A percentile compares a stretch with the other conserved stretches of the same genome.
Evolutionary conservation across 2,329 filamentous ascomycete species (phyloP).

Genomic region (Metarhizium robertsii): DNA sequence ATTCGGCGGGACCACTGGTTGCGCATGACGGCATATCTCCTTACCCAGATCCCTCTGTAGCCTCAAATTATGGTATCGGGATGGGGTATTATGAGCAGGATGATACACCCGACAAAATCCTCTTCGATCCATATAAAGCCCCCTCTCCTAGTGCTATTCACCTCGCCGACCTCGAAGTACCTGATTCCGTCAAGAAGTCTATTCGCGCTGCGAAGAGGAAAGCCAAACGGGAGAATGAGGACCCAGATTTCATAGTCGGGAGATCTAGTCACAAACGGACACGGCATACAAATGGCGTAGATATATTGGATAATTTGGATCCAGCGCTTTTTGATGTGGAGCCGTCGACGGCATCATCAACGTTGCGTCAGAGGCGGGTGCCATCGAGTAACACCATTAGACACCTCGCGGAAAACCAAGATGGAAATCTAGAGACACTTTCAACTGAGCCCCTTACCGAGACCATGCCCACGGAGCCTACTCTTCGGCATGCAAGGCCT

Average conservation of each 20-base stretch:
- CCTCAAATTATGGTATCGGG: slow-evolving; percentile 41
- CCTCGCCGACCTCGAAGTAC: slow-evolving; percentile 35
- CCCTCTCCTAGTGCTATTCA: slow-evolving; percentile 36
- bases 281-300: slow-evolving; percentile 17
- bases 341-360: background rate
- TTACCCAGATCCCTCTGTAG: slow-evolving; percentile 41
- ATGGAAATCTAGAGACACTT: slow-evolving; percentile 9
- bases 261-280: slow-evolving; percentile 34
- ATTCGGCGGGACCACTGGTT: background rate
- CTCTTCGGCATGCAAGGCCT: slow-evolving; percentile 43
- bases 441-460: slow-evolving; percentile 7
- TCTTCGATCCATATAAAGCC: slow-evolving; percentile 49
- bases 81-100: slow-evolving; percentile 54
- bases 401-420: background rate
- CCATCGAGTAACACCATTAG: background rate
- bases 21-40: slow-evolving; percentile 18
- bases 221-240: slow-evolving; percentile 41
- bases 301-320: slow-evolving; percentile 35
- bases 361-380: background rate
- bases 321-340: slow-evolving; percentile 37
- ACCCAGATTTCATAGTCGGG: slow-evolving; percentile 42
- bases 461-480: slow-evolving; percentile 31
- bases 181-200: slow-evolving; percentile 46
- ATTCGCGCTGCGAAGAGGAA: slow-evolving; percentile 44
- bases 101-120: slow-evolving; percentile 45